Evolutionary conservation across 2,329 filamentous ascomycete species (phyloP).

Genomic region (Phoma sp.): DNA sequence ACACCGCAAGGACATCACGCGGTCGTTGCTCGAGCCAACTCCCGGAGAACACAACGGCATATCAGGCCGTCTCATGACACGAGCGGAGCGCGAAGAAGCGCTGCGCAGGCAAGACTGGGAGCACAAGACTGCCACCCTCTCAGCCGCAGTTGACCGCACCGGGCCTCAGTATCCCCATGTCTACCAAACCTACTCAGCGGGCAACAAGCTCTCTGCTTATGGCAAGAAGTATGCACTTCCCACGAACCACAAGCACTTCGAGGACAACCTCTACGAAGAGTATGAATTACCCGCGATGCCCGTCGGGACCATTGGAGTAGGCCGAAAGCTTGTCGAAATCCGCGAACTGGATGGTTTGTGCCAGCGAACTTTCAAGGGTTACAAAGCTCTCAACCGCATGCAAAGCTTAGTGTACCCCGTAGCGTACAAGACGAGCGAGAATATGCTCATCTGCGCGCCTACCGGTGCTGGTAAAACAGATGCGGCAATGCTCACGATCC

Average conservation of each 20-base stretch:
- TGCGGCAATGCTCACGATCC: constrained; percentile 93
- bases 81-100: constrained; percentile 78
- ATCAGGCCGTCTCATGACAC: constrained; percentile 71
- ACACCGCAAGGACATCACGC: constrained; percentile 71
- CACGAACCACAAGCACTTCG: constrained; percentile 72
- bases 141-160: constrained; percentile 72
- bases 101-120: constrained; percentile 78
- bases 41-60: constrained; percentile 54
- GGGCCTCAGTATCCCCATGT: constrained; percentile 90
- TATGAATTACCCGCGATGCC: constrained; percentile 83
- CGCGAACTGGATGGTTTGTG: constrained; percentile 88
- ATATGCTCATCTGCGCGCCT: constrained; percentile 97
- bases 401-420: constrained; percentile 96
- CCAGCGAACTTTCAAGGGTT: constrained; percentile 89
- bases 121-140: constrained; percentile 80
- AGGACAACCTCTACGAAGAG: constrained; percentile 86
- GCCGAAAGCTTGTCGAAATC: constrained; percentile 80
- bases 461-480: constrained; percentile 99
- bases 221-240: constrained; percentile 87
- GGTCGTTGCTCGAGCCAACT: constrained; percentile 35
- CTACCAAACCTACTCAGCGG: constrained; percentile 82
- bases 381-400: constrained; percentile 95
- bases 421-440: constrained; percentile 94
- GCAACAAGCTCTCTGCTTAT: constrained; percentile 81
- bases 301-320: constrained; percentile 75